Percentiles rank a stretch among this genome's conserved stretches.
phyloP scores from a whole-genome alignment of 345 rosid genomes.

The Dovyalis caffra region DNA sequence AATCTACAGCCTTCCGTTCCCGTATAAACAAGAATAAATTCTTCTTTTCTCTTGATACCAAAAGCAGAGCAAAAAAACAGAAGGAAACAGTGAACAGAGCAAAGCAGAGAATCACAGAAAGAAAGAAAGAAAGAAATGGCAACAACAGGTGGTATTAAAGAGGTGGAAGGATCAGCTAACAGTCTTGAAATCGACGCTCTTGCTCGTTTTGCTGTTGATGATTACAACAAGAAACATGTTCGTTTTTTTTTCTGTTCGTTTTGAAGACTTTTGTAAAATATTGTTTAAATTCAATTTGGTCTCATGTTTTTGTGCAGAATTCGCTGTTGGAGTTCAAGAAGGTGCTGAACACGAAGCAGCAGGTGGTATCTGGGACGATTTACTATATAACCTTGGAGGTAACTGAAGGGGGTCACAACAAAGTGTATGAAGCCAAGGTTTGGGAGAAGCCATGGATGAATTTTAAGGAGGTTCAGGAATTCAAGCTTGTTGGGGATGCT shows the following conservation, averaged over 20 bases:
- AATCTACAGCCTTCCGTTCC: not conserved
- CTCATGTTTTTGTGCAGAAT: slow-evolving; percentile 42
- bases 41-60: not conserved
- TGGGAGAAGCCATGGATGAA: slow-evolving; percentile 90
- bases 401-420: slow-evolving; percentile 53
- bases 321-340: slow-evolving; percentile 48
- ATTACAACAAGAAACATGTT: slow-evolving; percentile 81
- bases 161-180: slow-evolving; percentile 52
- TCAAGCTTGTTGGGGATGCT: slow-evolving; percentile 54
- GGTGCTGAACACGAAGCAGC: slow-evolving; percentile 64
- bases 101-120: not conserved
- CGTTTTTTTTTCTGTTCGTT: not conserved
- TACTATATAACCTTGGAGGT: slow-evolving; percentile 75
- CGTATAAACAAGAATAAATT: too few species aligned
- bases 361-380: slow-evolving; percentile 75
- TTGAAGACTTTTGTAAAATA: not conserved
- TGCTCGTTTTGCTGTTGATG: slow-evolving; percentile 89
- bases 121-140: slow-evolving; percentile 40
- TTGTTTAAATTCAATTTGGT: not conserved
- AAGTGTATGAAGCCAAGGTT: slow-evolving; percentile 80
- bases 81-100: slow-evolving; percentile 38
- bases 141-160: slow-evolving; percentile 47
- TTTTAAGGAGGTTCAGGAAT: slow-evolving; percentile 72
- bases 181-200: slow-evolving; percentile 59
- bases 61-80: slow-evolving; percentile 7